These are phyloP conservation scores for Apiosordaria backusii DNA, from an alignment of 495 filamentous ascomycete genomes.

Conservation along the genomic window DNA sequence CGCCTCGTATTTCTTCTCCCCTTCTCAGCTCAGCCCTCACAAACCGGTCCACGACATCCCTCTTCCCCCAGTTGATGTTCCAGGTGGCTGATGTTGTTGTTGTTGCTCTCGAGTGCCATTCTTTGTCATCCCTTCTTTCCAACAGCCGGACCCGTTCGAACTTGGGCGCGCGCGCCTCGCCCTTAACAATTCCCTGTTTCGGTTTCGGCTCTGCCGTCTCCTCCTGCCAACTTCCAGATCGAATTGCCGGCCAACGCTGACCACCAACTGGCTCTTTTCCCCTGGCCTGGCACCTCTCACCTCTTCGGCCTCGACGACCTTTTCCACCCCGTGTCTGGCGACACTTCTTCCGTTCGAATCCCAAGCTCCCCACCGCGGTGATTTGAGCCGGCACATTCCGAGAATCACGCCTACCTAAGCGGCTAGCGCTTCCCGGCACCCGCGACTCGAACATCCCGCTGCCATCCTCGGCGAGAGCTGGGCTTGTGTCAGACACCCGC, in stretches of 20 bases:
- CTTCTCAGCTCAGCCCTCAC: slow-evolving; percentile 10
- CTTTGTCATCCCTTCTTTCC: slow-evolving; percentile 13
- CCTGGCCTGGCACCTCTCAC: background rate
- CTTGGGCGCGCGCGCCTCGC: background rate
- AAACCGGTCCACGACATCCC: background rate
- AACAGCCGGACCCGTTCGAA: slow-evolving; percentile 6
- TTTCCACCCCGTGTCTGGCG: background rate
- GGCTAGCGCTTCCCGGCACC: slow-evolving; percentile 1
- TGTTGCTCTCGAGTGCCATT: background rate
- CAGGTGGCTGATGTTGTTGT: background rate
- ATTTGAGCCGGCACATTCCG: slow-evolving; percentile 6
- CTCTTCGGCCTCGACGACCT: background rate
- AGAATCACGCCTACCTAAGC: slow-evolving; percentile 8
- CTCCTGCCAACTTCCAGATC: background rate
- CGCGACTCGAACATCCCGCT: slow-evolving; percentile 4
- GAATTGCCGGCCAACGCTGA: background rate
- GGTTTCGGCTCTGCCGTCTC: slow-evolving; percentile 3
- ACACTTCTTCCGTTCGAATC: background rate
- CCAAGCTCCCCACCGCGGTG: background rate
- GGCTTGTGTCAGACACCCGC: background rate
- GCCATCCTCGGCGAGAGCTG: background rate
- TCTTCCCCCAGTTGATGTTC: background rate
- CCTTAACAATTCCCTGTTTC: slow-evolving; percentile 9
- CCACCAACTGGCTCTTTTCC: background rate
- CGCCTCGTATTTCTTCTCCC: slow-evolving; percentile 26